A percentile compares a stretch with the other conserved stretches of the same genome.
phyloP scores from a whole-genome alignment of 78 protist species.

The Salpingoeca rosetta region DNA sequence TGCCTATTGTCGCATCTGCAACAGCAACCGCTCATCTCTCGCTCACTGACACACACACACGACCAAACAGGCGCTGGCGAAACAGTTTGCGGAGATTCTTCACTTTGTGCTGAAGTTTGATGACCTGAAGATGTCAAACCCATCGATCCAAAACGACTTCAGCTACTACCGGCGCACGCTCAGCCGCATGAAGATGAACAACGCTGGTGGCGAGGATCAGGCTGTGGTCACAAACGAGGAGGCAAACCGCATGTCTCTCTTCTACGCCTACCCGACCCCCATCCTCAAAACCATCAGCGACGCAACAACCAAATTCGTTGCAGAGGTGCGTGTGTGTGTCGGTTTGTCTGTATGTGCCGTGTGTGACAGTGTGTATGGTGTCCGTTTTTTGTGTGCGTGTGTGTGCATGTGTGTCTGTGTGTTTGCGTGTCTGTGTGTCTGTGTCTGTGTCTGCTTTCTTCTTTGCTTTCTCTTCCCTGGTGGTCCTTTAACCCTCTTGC shows the following conservation, averaged over 20 bases:
- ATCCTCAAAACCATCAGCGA: constrained; percentile 58
- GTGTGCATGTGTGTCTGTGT: background rate
- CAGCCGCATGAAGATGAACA: constrained; percentile 55
- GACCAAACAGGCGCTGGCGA: constrained; percentile 68
- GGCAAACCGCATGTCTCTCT: constrained; percentile 66
- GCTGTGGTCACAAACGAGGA: constrained; percentile 58
- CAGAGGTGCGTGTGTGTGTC: background rate
- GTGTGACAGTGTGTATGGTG: background rate
- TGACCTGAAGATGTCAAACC: constrained; percentile 55
- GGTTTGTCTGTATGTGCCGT: background rate
- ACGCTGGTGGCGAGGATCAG: background rate
- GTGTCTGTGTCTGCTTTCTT: no score
- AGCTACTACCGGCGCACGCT: constrained; percentile 67
- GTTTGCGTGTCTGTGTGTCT: background rate
- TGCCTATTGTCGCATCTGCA: no score
- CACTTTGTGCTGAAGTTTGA: constrained; percentile 65
- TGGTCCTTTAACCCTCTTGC: no score
- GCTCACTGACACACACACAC: no score
- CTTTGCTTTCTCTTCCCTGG: no score
- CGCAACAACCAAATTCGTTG: constrained; percentile 54
- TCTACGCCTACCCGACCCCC: constrained; percentile 76
- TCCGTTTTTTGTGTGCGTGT: no score
- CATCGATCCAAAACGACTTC: constrained; percentile 72
- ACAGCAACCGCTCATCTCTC: no score
- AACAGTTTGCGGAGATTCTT: constrained; percentile 70